Evolutionary conservation across 352 stramenopile species (phyloP).

Genomic region (Phytophthora pinifolia): DNA sequence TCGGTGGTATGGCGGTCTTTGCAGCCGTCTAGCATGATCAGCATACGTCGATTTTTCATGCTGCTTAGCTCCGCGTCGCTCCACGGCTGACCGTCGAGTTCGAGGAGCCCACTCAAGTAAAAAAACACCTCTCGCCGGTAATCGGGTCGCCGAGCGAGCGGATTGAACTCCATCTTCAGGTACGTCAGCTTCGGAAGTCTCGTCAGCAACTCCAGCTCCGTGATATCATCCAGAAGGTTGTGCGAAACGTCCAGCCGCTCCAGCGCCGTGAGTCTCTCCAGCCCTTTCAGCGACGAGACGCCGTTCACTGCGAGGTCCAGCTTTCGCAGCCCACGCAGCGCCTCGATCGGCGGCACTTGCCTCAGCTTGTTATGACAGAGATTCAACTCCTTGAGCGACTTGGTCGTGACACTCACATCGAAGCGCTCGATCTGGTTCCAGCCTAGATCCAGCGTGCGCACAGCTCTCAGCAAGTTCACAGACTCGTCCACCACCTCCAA

Average conservation of each 20-base stretch:
- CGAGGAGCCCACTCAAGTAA: conserved; percentile 63
- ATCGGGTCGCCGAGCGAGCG: conserved; percentile 65
- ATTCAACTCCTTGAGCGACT: conserved; percentile 49
- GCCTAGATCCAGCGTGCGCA: conserved; percentile 59
- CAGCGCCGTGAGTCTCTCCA: conserved; percentile 45
- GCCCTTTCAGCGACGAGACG: conserved; percentile 52
- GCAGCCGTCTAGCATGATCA: conserved; percentile 25
- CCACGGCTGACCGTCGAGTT: conserved; percentile 69
- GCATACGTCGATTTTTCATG: conserved; percentile 66
- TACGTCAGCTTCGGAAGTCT: conserved; percentile 38
- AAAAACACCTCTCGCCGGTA: conserved; percentile 84
- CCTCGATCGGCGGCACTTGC: conserved; percentile 42
- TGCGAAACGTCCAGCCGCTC: conserved; percentile 72
- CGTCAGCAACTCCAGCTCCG: conserved; percentile 54
- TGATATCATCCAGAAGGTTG: conserved; percentile 59
- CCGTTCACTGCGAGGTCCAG: conserved; percentile 75
- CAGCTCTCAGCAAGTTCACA: conserved; percentile 46
- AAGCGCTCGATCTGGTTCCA: conserved; percentile 71
- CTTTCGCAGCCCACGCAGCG: conserved; percentile 38
- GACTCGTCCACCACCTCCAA: conserved; percentile 52
- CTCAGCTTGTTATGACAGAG: conserved; percentile 74
- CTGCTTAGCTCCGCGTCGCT: conserved; percentile 59
- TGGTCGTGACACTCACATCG: conserved; percentile 26
- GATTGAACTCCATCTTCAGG: conserved; percentile 76
- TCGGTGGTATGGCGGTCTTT: conserved; percentile 2